phyloP scores from a whole-genome alignment of 179 eudicot species.

The Spergularia azorica region DNA sequence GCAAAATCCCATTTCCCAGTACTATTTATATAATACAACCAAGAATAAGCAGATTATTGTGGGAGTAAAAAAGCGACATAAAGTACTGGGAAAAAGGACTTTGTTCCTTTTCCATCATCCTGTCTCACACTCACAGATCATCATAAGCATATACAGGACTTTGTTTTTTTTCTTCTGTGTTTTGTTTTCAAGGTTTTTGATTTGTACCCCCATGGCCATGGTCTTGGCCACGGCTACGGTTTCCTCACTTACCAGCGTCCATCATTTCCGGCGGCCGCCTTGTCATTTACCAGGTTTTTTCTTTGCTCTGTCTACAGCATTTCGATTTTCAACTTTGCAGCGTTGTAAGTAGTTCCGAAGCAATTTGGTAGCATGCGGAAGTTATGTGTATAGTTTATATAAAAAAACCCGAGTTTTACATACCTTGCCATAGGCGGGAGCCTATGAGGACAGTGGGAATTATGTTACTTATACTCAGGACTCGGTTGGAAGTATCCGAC shows the following conservation, averaged over 20 bases:
- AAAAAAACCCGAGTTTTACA: too few species aligned
- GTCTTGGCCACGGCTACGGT: constrained; percentile 10
- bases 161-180: neutral
- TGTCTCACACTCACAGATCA: too few species aligned
- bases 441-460: too few species aligned
- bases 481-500: too few species aligned
- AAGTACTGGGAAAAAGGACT: neutral
- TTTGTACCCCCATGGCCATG: constrained; percentile 9
- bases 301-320: neutral
- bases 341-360: too few species aligned
- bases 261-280: constrained; percentile 11
- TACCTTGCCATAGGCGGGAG: too few species aligned
- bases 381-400: too few species aligned
- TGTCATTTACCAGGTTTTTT: constrained; percentile 27
- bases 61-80: neutral
- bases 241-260: constrained; percentile 1
- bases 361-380: too few species aligned
- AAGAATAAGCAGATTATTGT: neutral
- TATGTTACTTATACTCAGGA: too few species aligned
- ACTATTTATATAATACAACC: constrained; percentile 12
- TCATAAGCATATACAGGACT: too few species aligned
- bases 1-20: constrained; percentile 8
- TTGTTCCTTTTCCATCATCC: neutral
- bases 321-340: too few species aligned
- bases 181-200: neutral